These are phyloP conservation scores for Phlebopus sp. DNA, from an alignment of 1,284 basidiomycete genomes.

Conservation along the genomic window DNA sequence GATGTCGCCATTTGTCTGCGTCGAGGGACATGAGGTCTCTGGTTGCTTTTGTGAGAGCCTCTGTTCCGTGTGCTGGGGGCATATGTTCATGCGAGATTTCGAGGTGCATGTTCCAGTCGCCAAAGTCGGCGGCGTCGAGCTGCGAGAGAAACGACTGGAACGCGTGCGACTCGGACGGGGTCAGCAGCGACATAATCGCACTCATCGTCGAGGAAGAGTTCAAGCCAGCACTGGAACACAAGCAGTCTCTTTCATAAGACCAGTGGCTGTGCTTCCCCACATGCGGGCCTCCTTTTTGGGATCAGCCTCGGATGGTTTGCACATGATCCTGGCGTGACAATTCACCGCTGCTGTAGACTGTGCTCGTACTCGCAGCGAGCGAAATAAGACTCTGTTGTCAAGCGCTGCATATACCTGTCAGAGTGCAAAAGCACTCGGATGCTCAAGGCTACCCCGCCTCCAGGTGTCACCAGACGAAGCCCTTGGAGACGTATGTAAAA, in stretches of 20 bases:
- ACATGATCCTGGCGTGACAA: too few species aligned
- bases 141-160: slow-evolving; percentile 51
- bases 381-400: too few species aligned
- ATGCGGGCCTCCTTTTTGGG: slow-evolving; percentile 25
- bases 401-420: too few species aligned
- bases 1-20: slow-evolving; percentile 26
- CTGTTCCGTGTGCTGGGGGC: slow-evolving; percentile 41
- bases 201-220: neutral
- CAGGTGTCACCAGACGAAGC: too few species aligned
- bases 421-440: too few species aligned
- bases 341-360: too few species aligned
- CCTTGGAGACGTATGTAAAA: too few species aligned
- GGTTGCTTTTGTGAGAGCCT: slow-evolving; percentile 67
- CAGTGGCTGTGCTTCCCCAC: slow-evolving; percentile 32
- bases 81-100: slow-evolving; percentile 36
- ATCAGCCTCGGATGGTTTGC: slow-evolving; percentile 1
- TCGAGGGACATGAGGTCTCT: slow-evolving; percentile 45
- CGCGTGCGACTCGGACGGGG: slow-evolving; percentile 47
- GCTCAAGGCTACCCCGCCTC: too few species aligned
- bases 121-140: slow-evolving; percentile 40
- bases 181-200: slow-evolving; percentile 42
- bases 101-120: slow-evolving; percentile 37
- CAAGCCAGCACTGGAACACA: slow-evolving; percentile 14
- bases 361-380: too few species aligned
- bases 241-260: slow-evolving; percentile 17